Base-by-base conservation (phyloP, 2,329 filamentous ascomycete species). In the Zymoseptoria ardabiliae region DNA sequence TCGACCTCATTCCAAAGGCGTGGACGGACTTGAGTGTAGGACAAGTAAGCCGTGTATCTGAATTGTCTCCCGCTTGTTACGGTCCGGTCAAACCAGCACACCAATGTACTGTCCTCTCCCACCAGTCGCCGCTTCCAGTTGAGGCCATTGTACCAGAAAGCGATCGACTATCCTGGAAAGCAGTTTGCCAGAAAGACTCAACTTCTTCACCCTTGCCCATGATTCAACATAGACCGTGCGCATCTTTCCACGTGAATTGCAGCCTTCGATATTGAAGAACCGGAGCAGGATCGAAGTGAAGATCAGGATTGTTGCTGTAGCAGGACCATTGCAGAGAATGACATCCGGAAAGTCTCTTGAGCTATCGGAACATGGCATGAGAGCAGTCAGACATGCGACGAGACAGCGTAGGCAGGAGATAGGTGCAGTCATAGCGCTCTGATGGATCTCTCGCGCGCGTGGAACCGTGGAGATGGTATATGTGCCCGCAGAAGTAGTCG, bases 211-310 rank as follows among this genome's bases (percentile, higher is more conserved):
- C 17, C 94, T 82, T 2, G 94, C 93, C 87, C 92, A 97, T 20
- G 89, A 94, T 78, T 99, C 94, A 25, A 97, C 83, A 72, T 94
- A 99, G 13, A 97, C 79, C 9, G 89, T 86, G 63, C 85, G 84
- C 77, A 93, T 86, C 63, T 81, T 82, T 25, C 79, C 75, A 20
- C 77, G 72, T 7, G 69, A 69, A 45, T 74, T 63, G 30, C 68
- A 73, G 9, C 75, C 73, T 54, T 65, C 61, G 5, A 74, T 54
- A 59, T 79, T 69, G 60, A 81, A 77, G 67, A 84, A 79, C n/a
- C 82, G 79, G 55, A 89, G 68, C 13, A 85, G 53, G 2, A 82
- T 73, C 1, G 79, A 77, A 0, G 84, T 83, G 2, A 86, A 70
- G 3, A 88, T 73, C 53, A 96, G 79, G 41, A 96, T 86, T 61